Evolutionary conservation across 208 protist genomes (phyloP), one percentile per base, ranked within the genome.

Genomic region (Leishmania aethiopica): DNA sequence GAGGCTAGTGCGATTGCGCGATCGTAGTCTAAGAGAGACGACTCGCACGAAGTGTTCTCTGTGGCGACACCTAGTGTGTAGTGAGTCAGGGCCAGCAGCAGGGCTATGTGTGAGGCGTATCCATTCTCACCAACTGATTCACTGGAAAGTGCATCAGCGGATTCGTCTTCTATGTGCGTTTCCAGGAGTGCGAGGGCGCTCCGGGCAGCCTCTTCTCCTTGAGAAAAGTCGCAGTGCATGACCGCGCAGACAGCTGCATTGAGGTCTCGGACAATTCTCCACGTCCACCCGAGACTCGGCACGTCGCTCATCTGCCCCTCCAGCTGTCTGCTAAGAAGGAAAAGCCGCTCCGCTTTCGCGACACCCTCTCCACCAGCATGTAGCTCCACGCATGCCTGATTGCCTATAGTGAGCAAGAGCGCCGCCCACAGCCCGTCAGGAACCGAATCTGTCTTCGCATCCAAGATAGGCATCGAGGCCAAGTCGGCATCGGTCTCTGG

Each of bases 341-440:
- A 53, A 40, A 83, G 79, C 25, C 49, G 55, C 55, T 59, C 49
- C 55, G 78, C 84, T 49, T 67, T 55, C 22, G 17, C 19, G 25
- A 86, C 25, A 25, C 78, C 73, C 2, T 73, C 79, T 5, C 70
- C 42, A 8, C 78, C 76, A 15, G 19, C 82, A 51, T 57, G 60
- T 55, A 89, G 45, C 82, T 89, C 89, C 42, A 94, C 66, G 53
- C 91, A 93, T 3, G 85, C 86, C 86, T 86, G 92, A 67, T 96
- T 96, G 69, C 88, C 86, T 28, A 94, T 72, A 10, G 89, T 93
- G 57, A 96, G 35, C 73, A 84, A 69, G 15, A 94, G 70, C 25
- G 90, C 86, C 25, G 84, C 81, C 17, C 85, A 67, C 6, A 90
- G 77, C 28, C 75, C 86, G 40, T 78, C 83, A 57, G 83, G 83